Base-by-base conservation (phyloP, 1,284 basidiomycete species). In the Boletus hoseneyae region DNA sequence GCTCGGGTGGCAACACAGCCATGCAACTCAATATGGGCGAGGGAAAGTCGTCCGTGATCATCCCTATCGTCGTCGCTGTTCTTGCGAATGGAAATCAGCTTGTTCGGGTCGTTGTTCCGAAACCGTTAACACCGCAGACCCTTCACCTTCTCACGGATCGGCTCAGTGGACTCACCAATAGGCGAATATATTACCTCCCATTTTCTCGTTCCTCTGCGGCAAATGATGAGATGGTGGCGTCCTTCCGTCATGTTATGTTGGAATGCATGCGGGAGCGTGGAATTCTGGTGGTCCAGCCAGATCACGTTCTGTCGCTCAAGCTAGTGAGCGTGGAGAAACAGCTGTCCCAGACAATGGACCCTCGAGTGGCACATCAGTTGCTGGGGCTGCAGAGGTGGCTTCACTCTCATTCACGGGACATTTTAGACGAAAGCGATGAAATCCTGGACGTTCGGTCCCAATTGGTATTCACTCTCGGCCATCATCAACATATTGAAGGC, bases 261-360 rank as follows among this genome's bases (percentile, higher is more conserved):
- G 61, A 67, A 27, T 79, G 77, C 52, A 64, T 66, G 47, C 47
- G 49, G 6, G 60, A 59, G 29, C 61, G 71, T 6, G 76, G 78
- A 0, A 57, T 80, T 19, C 79, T 23, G 21, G 21, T 23, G 21
- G 21, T 23, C 21, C 21, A 23, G 21, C 21, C 21, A 23, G 21
- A 23, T 44, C 77, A 80, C 41, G 68, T 78, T 5, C 64, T 80
- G 1, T 80, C 78, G 0, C 75, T 76, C 52, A 68, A 70, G 52
- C 64, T 80, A n/a, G 73, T 75, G 67, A 66, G 65, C 0, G 57
- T 77, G n/a, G 70, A 79, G 36, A 56, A 53, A 19, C 55, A 62
- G 38, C 34, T 69, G 6, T 12, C 5, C 29, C 43, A 21, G 12
- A 3, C 5, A 4, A 19, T 6, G 15, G 19, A 38, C n/a, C 27